Conservation (phyloP, 2,329 filamentous ascomycete genomes). For the Gliomastix tumulicola region DNA sequence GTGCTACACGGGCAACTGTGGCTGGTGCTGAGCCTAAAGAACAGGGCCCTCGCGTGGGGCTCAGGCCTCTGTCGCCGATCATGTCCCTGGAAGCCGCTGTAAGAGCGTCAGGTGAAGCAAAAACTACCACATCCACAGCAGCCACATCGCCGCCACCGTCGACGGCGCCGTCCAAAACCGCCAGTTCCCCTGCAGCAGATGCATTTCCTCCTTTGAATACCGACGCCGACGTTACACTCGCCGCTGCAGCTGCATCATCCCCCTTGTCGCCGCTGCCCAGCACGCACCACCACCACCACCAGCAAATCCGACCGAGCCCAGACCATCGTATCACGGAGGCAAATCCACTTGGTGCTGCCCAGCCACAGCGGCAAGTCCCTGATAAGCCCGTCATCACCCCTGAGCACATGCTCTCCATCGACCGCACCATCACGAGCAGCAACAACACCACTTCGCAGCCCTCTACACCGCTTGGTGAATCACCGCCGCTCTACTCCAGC, state of each 20-base stretch:
- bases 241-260: neutral
- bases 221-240: too few species aligned
- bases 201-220: too few species aligned
- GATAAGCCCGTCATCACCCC: neutral
- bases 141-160: neutral
- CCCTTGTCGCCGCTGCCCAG: too few species aligned
- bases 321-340: neutral
- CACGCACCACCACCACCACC: too few species aligned
- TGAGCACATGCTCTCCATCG: too few species aligned
- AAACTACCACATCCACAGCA: neutral
- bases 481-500: conserved; percentile 21
- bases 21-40: neutral
- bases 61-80: neutral
- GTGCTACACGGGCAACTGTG: too few species aligned
- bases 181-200: too few species aligned
- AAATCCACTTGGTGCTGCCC: neutral
- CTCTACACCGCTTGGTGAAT: neutral
- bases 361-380: conserved; percentile 1
- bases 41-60: neutral
- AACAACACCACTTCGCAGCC: neutral
- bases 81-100: too few species aligned
- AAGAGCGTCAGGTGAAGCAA: neutral
- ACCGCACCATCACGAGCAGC: neutral
- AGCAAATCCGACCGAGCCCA: neutral
- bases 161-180: neutral